These are phyloP conservation scores for Cercospora janseana DNA, from an alignment of 2,329 filamentous ascomycete species.

Conservation along the genomic window DNA sequence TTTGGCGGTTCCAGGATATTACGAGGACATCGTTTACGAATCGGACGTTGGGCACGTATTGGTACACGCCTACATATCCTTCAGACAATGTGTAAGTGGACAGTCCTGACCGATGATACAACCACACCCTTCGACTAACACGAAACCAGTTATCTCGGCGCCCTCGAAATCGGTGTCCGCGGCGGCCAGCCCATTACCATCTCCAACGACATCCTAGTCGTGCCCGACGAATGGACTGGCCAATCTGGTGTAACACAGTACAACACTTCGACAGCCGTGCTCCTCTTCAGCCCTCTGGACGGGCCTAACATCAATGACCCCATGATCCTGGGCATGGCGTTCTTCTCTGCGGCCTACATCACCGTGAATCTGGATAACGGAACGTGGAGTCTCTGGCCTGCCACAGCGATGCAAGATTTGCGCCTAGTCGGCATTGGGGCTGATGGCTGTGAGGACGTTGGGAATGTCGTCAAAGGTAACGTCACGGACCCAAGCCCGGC, in stretches of 20 bases:
- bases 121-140: too few relatives aligned
- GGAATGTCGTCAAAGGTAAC: not conserved
- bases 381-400: constrained; percentile 21
- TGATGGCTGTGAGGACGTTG: constrained; percentile 9
- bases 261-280: constrained; percentile 10
- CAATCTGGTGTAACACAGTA: constrained; percentile 10
- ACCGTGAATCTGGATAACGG: constrained; percentile 17
- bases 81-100: constrained; percentile 11
- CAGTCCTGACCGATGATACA: too few relatives aligned
- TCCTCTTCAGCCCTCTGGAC: constrained; percentile 7
- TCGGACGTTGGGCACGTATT: constrained; percentile 10
- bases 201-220: constrained; percentile 19
- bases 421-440: constrained; percentile 14
- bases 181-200: constrained; percentile 12
- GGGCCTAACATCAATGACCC: constrained; percentile 15
- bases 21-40: constrained; percentile 11
- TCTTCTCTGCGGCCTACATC: constrained; percentile 22
- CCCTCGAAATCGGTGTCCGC: constrained; percentile 12
- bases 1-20: constrained; percentile 8
- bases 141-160: constrained; percentile 17
- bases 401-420: constrained; percentile 16
- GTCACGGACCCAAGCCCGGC: not conserved
- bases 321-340: constrained; percentile 13
- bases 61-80: constrained; percentile 7
- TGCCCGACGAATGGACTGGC: constrained; percentile 15